phyloP scores from a whole-genome alignment of 768 basidiomycete species.

The Amanita rimosa region DNA sequence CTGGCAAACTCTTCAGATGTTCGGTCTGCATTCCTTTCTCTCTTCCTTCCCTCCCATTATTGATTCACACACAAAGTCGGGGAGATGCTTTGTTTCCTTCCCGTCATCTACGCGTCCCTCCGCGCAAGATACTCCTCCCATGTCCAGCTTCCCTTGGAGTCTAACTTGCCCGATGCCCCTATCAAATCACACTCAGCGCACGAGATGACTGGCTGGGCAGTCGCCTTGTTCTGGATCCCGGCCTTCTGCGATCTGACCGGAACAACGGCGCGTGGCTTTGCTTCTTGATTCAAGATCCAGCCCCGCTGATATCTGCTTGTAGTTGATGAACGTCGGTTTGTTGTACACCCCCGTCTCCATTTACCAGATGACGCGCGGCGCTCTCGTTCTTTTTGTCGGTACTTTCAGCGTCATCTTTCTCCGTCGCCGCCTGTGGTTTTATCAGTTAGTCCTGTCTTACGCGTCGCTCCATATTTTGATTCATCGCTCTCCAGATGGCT shows the following conservation, averaged over 20 bases:
- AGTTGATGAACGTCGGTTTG: conserved; percentile 92
- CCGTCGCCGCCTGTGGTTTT: conserved; percentile 71
- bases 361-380: conserved; percentile 94
- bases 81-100: conserved; percentile 92
- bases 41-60: conserved; percentile 14
- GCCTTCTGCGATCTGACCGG: conserved; percentile 85
- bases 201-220: conserved; percentile 52
- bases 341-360: conserved; percentile 95
- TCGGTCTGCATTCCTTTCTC: conserved; percentile 40
- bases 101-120: conserved; percentile 65
- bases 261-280: conserved; percentile 58
- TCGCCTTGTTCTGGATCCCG: conserved; percentile 79
- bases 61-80: conserved; percentile 50
- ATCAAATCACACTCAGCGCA: conserved; percentile 24
- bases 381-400: conserved; percentile 90
- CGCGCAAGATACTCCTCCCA: conserved; percentile 32
- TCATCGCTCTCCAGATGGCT: conserved; percentile 53
- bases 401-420: conserved; percentile 87
- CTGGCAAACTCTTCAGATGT: conserved; percentile 89
- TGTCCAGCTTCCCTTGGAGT: conserved; percentile 44
- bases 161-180: conserved; percentile 23
- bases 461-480: background rate
- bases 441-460: conserved; percentile 46
- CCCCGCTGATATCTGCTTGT: conserved; percentile 16
- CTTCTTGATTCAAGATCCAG: conserved; percentile 9